phyloP scores from a whole-genome alignment of 371 early-diverging fungal species.

The Mucor irregularis region DNA sequence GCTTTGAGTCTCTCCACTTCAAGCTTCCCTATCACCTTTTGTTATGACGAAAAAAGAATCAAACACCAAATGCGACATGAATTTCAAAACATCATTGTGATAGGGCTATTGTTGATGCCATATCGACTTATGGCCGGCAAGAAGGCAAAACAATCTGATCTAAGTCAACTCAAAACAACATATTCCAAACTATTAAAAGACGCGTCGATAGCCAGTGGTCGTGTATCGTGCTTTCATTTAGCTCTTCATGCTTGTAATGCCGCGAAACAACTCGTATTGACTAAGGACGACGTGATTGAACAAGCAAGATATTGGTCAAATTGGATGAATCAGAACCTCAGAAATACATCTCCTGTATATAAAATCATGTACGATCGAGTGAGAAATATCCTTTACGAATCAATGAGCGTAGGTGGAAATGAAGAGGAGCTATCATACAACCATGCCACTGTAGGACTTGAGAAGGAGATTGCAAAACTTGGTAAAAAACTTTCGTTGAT shows the following conservation, averaged over 20 bases:
- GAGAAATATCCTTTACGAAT: background rate
- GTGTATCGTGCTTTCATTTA: constrained; percentile 23
- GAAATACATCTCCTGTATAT: constrained; percentile 29
- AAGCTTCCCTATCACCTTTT: constrained; percentile 55
- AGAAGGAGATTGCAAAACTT: constrained; percentile 24
- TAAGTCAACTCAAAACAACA: constrained; percentile 40
- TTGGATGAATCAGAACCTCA: constrained; percentile 33
- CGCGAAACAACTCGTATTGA: constrained; percentile 2
- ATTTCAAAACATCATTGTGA: constrained; percentile 72
- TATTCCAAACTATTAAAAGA: constrained; percentile 39
- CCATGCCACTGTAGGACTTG: constrained; percentile 23
- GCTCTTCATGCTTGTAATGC: constrained; percentile 24
- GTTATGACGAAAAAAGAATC: constrained; percentile 64
- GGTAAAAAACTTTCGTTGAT: constrained; percentile 29
- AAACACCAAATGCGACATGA: constrained; percentile 65
- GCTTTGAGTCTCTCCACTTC: constrained; percentile 1
- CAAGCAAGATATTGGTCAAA: constrained; percentile 28
- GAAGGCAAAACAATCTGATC: constrained; percentile 36
- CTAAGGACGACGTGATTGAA: constrained; percentile 2
- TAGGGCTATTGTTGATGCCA: constrained; percentile 61
- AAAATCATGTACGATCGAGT: constrained; percentile 34
- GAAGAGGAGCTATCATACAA: background rate
- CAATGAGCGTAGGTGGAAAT: background rate
- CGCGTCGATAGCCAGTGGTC: constrained; percentile 14
- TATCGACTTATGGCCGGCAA: constrained; percentile 58